These are phyloP conservation scores for Cutaneotrichosporon sp. DNA, from an alignment of 1,284 basidiomycete species.

Conservation along the genomic window DNA sequence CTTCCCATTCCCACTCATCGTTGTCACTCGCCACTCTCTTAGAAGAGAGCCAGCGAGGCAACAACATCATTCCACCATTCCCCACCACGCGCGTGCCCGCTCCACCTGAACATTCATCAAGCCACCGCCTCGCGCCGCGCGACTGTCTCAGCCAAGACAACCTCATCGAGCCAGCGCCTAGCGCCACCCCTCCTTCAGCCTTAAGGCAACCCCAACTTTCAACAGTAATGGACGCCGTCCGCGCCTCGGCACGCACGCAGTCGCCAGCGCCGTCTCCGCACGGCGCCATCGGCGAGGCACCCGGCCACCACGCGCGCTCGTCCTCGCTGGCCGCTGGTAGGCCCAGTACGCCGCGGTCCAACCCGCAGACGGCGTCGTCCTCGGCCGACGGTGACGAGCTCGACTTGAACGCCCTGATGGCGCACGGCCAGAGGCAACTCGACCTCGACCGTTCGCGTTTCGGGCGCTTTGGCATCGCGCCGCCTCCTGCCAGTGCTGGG, in stretches of 20 bases:
- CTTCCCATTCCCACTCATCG: not conserved
- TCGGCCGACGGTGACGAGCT: constrained; percentile 23
- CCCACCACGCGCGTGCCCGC: not conserved
- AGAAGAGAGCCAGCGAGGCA: too few relatives aligned
- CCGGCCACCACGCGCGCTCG: constrained; percentile 9
- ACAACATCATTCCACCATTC: not conserved
- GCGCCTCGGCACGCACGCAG: constrained; percentile 13
- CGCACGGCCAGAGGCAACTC: constrained; percentile 30
- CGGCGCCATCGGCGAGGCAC: constrained; percentile 29
- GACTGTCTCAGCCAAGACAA: not conserved
- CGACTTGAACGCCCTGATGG: constrained; percentile 29
- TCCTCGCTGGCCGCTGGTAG: constrained; percentile 6
- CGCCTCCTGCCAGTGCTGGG: constrained; percentile 7
- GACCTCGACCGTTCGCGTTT: constrained; percentile 24
- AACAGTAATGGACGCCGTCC: constrained; percentile 19
- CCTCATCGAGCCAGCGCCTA: not conserved
- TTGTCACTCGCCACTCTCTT: too few relatives aligned
- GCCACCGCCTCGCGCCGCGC: not conserved
- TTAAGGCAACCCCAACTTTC: not conserved
- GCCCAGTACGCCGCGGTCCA: constrained; percentile 10
- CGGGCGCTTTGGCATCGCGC: constrained; percentile 16
- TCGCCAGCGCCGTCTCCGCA: constrained; percentile 26
- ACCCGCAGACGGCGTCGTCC: constrained; percentile 7
- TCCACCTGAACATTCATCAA: not conserved
- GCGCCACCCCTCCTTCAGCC: not conserved